These are phyloP conservation scores for Lentinus brumalis DNA, from an alignment of 768 basidiomycete species.

Conservation along the genomic window DNA sequence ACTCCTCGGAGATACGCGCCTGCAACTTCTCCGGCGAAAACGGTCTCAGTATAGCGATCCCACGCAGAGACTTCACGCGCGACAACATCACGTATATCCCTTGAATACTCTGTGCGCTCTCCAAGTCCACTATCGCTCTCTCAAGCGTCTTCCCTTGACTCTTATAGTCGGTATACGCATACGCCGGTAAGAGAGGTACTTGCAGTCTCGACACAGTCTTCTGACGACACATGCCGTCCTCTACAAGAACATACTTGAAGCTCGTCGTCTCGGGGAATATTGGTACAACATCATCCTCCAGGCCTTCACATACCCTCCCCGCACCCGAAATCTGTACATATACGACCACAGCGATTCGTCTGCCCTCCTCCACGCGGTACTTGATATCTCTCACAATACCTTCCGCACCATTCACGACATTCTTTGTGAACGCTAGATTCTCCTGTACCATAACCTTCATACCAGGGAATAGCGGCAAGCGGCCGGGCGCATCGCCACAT, in stretches of 20 bases:
- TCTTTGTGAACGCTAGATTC: conserved; percentile 14
- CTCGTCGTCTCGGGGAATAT: not conserved
- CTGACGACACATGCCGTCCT: not conserved
- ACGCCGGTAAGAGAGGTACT: conserved; percentile 30
- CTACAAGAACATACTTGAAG: not conserved
- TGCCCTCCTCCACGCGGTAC: not conserved
- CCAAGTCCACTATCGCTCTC: conserved; percentile 28
- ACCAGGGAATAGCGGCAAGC: conserved; percentile 19
- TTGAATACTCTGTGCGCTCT: conserved; percentile 16
- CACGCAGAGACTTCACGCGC: conserved; percentile 22
- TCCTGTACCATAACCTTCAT: conserved; percentile 27
- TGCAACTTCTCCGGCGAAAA: too few species aligned
- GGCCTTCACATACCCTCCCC: not conserved
- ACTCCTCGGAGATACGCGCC: too few species aligned
- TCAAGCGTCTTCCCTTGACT: conserved; percentile 29
- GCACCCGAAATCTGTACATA: not conserved
- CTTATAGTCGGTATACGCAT: conserved; percentile 33
- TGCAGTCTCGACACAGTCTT: not conserved
- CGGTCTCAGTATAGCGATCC: conserved; percentile 25
- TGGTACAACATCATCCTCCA: not conserved
- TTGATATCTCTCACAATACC: conserved; percentile 13
- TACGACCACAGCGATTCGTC: not conserved
- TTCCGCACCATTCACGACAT: conserved; percentile 21
- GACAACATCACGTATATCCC: conserved; percentile 35
- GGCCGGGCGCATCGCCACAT: not conserved